A percentile compares a stretch with the other conserved stretches of the same genome.
Evolutionary conservation across 441 rosid species (phyloP).

Genomic region (Gossypium davidsonii): DNA sequence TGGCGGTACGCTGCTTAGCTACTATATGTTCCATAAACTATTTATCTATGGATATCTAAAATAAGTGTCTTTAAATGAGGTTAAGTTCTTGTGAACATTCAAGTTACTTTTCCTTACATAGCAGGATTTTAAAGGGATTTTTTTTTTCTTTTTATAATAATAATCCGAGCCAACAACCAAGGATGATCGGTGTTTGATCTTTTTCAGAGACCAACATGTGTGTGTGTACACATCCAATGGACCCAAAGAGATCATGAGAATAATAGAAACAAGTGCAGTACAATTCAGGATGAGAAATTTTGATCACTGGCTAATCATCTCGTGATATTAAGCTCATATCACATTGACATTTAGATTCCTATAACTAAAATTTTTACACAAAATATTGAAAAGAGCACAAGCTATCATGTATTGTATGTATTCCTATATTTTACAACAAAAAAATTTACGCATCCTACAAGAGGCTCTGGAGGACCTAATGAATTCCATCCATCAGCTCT

Average conservation of each 20-base stretch:
- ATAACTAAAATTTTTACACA: constrained; percentile 19
- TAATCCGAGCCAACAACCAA: background rate
- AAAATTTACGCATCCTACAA: constrained; percentile 4
- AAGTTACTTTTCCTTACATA: background rate
- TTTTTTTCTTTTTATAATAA: background rate
- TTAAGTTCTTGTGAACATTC: background rate
- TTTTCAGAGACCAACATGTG: background rate
- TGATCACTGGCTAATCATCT: constrained; percentile 2
- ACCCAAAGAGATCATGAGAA: background rate
- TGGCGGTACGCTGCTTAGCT: background rate
- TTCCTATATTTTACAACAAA: constrained; percentile 22
- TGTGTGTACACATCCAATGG: background rate
- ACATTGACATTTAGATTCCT: constrained; percentile 25
- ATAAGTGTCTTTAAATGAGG: background rate
- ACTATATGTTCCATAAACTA: background rate
- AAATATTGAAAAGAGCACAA: background rate
- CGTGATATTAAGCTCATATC: constrained; percentile 7
- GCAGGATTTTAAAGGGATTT: background rate
- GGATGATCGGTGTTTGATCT: background rate
- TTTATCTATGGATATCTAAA: background rate
- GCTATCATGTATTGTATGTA: background rate
- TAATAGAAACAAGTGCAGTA: background rate
- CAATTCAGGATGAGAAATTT: background rate
- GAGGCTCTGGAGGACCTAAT: constrained; percentile 8
- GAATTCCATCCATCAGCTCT: constrained; percentile 11